Evolutionary conservation across 805 yeast genomes (phyloP), one percentile per base, ranked within the genome.

Genomic region (Yarrowia sp.): DNA sequence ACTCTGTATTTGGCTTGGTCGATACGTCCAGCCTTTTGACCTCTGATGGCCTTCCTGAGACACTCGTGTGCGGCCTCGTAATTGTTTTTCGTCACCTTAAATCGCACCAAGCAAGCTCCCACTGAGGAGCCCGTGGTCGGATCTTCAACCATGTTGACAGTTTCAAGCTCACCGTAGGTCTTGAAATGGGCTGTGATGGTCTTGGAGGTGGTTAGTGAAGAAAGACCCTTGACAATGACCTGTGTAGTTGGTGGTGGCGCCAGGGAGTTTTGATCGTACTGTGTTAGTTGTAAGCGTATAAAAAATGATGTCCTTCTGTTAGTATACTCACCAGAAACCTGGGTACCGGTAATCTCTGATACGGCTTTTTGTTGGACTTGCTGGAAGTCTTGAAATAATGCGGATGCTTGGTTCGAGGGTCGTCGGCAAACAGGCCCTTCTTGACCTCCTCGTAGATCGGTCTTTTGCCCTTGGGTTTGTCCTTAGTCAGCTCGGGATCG

Each of bases 41-140:
- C 79, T 17, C 76, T 72, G 0, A 81, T 79, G 0, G 88, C 88
- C 46, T 71, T 74, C 20, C 75, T 69, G 0, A 89, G 90, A 1
- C 82, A 72, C 50, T 74, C 74, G 40, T 82, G 83, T 0, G 88
- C 85, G 15, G 50, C 50, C n/a, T 74, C 71, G 30, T 81, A 83
- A n/a, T 76, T 68, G 17, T 86, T 79, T 68, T 83, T 84, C 19
- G 82, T 86, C 2, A 91, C 91, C 68, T 82, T 87, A 76, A 83
- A 92, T 69, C 83, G 80, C 65, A 91, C 79, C 20, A 85, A 78
- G 63, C 88, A 88, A 24, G 92, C 79, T 10, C 96, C 95, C 47
- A 92, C 76, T 0, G 96, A 93, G 19, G 87, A 89, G 2, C 92
- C 97, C 52, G 90, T 87, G 24, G 81, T 80, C 0, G 94, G 91